Evolutionary conservation across 176 grass and related monocot genomes (phyloP).

Genomic region (Guadua angustifolia): DNA sequence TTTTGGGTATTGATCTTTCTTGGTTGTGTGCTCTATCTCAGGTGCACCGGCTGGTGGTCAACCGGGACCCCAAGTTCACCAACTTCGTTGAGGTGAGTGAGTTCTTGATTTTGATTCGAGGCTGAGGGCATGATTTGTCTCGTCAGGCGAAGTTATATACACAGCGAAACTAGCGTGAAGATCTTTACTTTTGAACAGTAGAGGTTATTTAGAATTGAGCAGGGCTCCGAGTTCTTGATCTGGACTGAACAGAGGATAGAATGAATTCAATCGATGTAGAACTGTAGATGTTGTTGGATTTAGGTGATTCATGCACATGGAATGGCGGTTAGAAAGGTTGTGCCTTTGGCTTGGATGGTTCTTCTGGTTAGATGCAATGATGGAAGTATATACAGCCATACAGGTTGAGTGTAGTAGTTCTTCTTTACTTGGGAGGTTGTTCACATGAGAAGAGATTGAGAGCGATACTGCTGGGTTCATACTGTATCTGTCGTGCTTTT

Average conservation of each 20-base stretch:
- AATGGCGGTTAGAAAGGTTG: not conserved
- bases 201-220: not conserved
- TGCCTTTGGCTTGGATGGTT: not conserved
- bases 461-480: not conserved
- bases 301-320: not conserved
- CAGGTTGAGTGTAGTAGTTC: not conserved
- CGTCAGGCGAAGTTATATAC: not conserved
- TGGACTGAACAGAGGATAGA: not conserved
- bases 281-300: not conserved
- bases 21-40: slow-evolving; percentile 31
- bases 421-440: not conserved
- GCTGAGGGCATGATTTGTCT: not conserved
- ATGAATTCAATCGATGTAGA: slow-evolving; percentile 9
- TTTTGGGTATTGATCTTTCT: slow-evolving; percentile 7
- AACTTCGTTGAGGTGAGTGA: slow-evolving; percentile 92
- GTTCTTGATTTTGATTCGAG: slow-evolving; percentile 12
- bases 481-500: not conserved
- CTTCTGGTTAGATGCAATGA: not conserved
- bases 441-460: not conserved
- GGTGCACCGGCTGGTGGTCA: slow-evolving; percentile 95
- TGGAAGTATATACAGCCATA: not conserved
- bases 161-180: not conserved
- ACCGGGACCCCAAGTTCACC: slow-evolving; percentile 96
- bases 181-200: not conserved
- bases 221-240: not conserved